Evolutionary conservation across 1,139 yeast genomes (phyloP).

Genomic region (Ogataea hybrid): DNA sequence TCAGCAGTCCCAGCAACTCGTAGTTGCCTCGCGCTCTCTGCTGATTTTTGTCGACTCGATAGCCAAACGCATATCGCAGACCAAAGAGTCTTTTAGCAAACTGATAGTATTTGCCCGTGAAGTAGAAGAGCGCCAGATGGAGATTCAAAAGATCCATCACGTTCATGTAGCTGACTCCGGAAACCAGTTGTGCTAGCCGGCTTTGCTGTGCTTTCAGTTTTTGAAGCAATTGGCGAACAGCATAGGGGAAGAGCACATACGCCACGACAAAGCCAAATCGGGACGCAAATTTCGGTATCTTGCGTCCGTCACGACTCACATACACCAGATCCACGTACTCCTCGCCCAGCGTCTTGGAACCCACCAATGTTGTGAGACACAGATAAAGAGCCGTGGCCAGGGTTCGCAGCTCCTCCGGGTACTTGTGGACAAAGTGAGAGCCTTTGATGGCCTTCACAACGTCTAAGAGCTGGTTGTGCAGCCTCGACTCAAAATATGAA

Average conservation of each 20-base stretch:
- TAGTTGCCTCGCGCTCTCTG: conserved; percentile 55
- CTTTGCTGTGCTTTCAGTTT: conserved; percentile 20
- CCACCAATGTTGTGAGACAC: conserved; percentile 67
- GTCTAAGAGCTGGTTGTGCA: conserved; percentile 55
- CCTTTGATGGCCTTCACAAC: conserved; percentile 58
- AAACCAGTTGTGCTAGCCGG: conserved; percentile 17
- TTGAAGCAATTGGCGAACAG: conserved; percentile 37
- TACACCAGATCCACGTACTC: conserved; percentile 87
- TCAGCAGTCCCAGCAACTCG: conserved; percentile 71
- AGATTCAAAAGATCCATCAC: conserved; percentile 56
- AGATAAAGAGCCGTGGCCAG: conserved; percentile 61
- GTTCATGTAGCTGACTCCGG: conserved; percentile 37
- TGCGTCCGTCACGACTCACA: conserved; percentile 50
- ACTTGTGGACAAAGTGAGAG: conserved; percentile 63
- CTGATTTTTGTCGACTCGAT: conserved; percentile 44
- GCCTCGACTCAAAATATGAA: conserved; percentile 59
- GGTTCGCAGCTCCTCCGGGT: conserved; percentile 62
- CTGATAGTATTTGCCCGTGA: conserved; percentile 77
- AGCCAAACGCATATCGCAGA: conserved; percentile 73
- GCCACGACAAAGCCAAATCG: conserved; percentile 52
- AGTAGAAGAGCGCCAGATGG: conserved; percentile 80
- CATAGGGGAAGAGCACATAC: conserved; percentile 58
- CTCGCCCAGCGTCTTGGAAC: conserved; percentile 86
- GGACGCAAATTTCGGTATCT: conserved; percentile 47
- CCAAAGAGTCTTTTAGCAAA: conserved; percentile 77